Evolutionary conservation across 2,329 filamentous ascomycete genomes (phyloP), one percentile per base, ranked within the genome.

Genomic region (Plectosphaerella sp.): DNA sequence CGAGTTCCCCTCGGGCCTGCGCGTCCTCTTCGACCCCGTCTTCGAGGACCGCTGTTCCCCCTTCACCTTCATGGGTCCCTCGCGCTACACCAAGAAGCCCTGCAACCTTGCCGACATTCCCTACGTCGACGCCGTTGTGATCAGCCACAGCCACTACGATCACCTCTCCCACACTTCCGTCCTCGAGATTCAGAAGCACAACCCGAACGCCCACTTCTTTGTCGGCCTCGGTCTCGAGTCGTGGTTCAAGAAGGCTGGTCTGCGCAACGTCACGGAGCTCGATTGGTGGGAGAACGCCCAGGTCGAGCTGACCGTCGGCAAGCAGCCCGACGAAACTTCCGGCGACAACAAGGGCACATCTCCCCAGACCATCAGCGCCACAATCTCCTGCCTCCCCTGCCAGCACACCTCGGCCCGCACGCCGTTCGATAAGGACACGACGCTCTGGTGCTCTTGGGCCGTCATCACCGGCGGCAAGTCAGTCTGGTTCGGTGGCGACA

Each of bases 201-300:
- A 94, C 62, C 91, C 91, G 0, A 79, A 88, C 14, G 91, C 83
- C 41, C 90, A 95, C 58, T 97, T 94, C 72, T 94, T 96, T 57
- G 91, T 91, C 20, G 90, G 91, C 0, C 70, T 96, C 4, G 91
- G 91, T 2, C 83, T 96, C 52, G 89, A 88, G 68, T 74, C 80
- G 47, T 97, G 92, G 92, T 96, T 97, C 67, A 74, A 76, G 46
- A 72, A 76, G 4, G 77, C 76, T 24, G 90, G 89, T 1, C 82
- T 96, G 50, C 58, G 79, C 2, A 89, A 91, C 54, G 86, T 93
- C 43, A 95, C 90, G 0, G 92, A 97, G 72, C 69, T 97, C 62
- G 93, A 97, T 70, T 97, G 93, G 93, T 97, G 93, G 93, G 86
- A 96, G 60, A 86, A 89, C 57, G 79, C 84, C 6, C 85, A 93